Conservation (phyloP, 2,329 filamentous ascomycete species). For the Emmonsia crescens region DNA sequence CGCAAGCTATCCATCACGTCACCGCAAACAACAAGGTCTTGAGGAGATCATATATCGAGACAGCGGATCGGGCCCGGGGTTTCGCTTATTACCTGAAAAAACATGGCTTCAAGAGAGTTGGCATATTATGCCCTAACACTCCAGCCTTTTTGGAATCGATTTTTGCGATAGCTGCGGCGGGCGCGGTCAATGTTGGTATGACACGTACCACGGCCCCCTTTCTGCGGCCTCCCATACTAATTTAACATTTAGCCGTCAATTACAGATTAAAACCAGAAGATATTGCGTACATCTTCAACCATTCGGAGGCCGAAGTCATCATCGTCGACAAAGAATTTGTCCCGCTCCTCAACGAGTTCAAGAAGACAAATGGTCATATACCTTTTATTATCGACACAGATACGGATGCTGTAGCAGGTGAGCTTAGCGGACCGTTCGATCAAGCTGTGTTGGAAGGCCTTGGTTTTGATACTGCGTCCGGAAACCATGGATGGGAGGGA, state of each 20-base stretch:
- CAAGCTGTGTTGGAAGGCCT: constrained; percentile 72
- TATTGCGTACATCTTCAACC: constrained; percentile 80
- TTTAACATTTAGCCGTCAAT: constrained; percentile 43
- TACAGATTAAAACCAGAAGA: constrained; percentile 73
- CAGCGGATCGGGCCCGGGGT: constrained; percentile 75
- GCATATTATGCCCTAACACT: constrained; percentile 83
- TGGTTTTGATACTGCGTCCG: constrained; percentile 55
- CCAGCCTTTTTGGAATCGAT: constrained; percentile 87
- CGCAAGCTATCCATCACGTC: constrained; percentile 73
- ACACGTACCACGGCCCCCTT: neutral
- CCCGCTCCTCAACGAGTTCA: constrained; percentile 57
- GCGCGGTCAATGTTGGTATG: constrained; percentile 60
- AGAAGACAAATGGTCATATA: constrained; percentile 49
- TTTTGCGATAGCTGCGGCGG: constrained; percentile 75
- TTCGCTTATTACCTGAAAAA: constrained; percentile 79
- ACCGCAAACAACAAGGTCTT: constrained; percentile 66
- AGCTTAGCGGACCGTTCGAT: constrained; percentile 70
- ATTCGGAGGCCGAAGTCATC: constrained; percentile 75
- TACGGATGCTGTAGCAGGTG: constrained; percentile 63
- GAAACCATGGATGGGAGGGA: constrained; percentile 62
- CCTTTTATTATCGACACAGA: constrained; percentile 74
- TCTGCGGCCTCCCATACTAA: neutral
- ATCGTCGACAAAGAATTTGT: constrained; percentile 77
- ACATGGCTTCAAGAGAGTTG: constrained; percentile 63
- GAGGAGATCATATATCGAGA: constrained; percentile 65